These are phyloP conservation scores for Boletus mariae DNA, from an alignment of 1,284 basidiomycete genomes.

Conservation along the genomic window DNA sequence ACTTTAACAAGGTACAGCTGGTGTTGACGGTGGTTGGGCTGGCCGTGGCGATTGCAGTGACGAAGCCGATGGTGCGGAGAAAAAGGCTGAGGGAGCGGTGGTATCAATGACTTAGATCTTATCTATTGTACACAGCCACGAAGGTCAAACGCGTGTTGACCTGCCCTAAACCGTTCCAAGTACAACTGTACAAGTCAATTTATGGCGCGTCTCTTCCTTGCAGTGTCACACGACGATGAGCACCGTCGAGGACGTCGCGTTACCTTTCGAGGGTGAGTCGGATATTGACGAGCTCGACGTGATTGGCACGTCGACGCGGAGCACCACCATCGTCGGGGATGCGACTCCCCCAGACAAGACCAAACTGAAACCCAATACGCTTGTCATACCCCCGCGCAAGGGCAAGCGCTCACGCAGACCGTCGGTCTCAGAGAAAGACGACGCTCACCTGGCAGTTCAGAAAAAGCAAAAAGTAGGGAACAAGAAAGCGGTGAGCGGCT, in stretches of 20 bases:
- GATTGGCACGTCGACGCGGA: constrained; percentile 26
- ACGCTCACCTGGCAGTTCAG: not conserved
- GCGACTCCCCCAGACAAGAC: constrained; percentile 21
- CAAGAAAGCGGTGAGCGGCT: constrained; percentile 37
- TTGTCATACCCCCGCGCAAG: constrained; percentile 13
- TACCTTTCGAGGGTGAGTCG: constrained; percentile 10
- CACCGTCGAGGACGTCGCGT: not conserved
- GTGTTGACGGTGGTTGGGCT: constrained; percentile 79
- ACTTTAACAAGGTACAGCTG: constrained; percentile 93
- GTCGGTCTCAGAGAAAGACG: constrained; percentile 6
- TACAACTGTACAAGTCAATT: too few species aligned
- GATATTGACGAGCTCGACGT: constrained; percentile 31
- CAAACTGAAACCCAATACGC: not conserved
- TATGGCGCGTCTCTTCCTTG: not conserved
- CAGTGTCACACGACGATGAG: constrained; percentile 1
- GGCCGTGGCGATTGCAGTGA: constrained; percentile 68
- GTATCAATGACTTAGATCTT: constrained; percentile 40
- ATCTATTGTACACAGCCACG: constrained; percentile 6
- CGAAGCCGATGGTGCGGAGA: constrained; percentile 68
- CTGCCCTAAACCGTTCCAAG: constrained; percentile 17
- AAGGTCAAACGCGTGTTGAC: constrained; percentile 11
- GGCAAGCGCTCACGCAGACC: constrained; percentile 21
- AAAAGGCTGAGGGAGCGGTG: constrained; percentile 66
- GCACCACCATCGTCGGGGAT: constrained; percentile 31
- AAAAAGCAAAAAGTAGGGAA: constrained; percentile 37